Percentiles rank a stretch among this genome's conserved stretches.
Conservation (phyloP, 2,329 filamentous ascomycete genomes). For the Penicillium sp. region DNA sequence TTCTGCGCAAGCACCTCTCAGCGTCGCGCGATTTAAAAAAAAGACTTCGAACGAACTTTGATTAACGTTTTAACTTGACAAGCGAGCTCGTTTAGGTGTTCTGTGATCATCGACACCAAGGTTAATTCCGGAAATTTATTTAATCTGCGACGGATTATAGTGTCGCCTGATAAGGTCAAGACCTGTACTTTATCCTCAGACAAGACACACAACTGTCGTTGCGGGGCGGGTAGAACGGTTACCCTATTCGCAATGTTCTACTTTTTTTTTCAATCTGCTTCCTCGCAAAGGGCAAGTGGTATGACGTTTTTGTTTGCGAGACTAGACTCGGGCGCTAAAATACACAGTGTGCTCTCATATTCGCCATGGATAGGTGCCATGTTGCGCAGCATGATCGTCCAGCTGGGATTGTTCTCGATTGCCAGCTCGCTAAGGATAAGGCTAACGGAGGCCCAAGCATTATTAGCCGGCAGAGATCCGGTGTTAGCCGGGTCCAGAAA, state of each 20-base stretch:
- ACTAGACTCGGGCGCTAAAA: background rate
- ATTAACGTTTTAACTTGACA: constrained; percentile 11
- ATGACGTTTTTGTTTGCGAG: background rate
- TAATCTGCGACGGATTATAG: background rate
- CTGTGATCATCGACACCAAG: background rate
- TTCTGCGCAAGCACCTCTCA: constrained; percentile 7
- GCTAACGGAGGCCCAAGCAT: constrained; percentile 21
- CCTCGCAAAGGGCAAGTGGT: background rate
- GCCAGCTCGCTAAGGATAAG: constrained; percentile 19
- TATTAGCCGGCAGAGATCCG: constrained; percentile 25
- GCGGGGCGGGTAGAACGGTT: background rate
- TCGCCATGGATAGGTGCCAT: constrained; percentile 3
- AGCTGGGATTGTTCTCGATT: background rate
- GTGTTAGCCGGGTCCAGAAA: constrained; percentile 31
- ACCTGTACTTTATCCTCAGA: background rate
- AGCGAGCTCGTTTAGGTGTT: constrained; percentile 1
- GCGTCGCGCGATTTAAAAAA: constrained; percentile 16
- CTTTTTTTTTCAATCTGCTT: background rate
- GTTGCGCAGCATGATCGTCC: constrained; percentile 2
- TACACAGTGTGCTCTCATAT: constrained; percentile 7
- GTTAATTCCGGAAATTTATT: background rate
- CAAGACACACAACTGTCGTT: background rate
- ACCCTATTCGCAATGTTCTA: background rate
- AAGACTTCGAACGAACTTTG: constrained; percentile 1
- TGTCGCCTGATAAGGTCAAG: background rate